phyloP scores from a whole-genome alignment of 768 basidiomycete species.

The Mycena albidolilacea region DNA sequence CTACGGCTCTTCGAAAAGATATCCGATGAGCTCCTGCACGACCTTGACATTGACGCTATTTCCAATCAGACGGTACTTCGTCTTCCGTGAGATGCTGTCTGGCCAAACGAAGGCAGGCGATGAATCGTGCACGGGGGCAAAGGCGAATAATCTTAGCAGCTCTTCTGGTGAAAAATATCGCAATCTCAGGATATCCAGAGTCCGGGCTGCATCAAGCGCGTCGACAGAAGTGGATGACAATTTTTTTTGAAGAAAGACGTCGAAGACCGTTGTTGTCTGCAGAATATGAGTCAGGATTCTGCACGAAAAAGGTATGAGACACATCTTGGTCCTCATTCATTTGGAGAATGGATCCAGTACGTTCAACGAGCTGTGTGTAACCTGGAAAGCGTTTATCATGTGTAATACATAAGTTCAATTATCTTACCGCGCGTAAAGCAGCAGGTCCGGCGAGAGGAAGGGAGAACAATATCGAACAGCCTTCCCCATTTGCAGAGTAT shows the following conservation, averaged over 20 bases:
- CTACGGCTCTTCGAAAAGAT: constrained; percentile 60
- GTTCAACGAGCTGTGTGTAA: constrained; percentile 83
- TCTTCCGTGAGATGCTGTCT: constrained; percentile 68
- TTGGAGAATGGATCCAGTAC: constrained; percentile 85
- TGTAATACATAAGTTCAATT: constrained; percentile 11
- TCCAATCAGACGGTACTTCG: constrained; percentile 83
- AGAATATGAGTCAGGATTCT: constrained; percentile 44
- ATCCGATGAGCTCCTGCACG: constrained; percentile 72
- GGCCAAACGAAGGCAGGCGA: constrained; percentile 73
- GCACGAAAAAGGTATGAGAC: constrained; percentile 34
- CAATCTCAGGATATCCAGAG: constrained; percentile 88
- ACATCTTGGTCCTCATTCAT: constrained; percentile 79
- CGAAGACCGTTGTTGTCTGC: constrained; percentile 71
- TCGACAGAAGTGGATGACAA: constrained; percentile 64
- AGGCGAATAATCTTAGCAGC: constrained; percentile 58
- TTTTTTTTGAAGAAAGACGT: constrained; percentile 79
- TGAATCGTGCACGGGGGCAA: constrained; percentile 4
- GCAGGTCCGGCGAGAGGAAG: constrained; percentile 73
- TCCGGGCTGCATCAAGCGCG: constrained; percentile 74
- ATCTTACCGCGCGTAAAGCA: constrained; percentile 86
- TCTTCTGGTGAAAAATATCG: constrained; percentile 86
- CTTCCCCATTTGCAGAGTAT: constrained; percentile 83
- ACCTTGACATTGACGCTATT: constrained; percentile 89
- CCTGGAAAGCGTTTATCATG: constrained; percentile 55
- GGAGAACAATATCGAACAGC: constrained; percentile 84